These are phyloP conservation scores for Tympanopsis confertula DNA, from an alignment of 2,329 filamentous ascomycete species.

Conservation along the genomic window DNA sequence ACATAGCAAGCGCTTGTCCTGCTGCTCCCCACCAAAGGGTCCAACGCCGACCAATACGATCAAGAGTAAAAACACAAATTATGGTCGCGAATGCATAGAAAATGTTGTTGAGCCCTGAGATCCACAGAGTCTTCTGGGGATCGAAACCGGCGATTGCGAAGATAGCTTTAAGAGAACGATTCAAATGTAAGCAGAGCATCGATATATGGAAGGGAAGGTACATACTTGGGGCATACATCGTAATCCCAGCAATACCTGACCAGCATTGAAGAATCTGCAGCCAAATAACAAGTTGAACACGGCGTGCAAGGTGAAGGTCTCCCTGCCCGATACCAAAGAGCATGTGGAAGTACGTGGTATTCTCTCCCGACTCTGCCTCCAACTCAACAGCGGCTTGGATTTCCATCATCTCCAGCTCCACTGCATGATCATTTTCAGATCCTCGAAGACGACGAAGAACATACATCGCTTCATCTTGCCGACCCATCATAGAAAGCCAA, in stretches of 20 bases:
- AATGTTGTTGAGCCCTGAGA: slow-evolving; percentile 13
- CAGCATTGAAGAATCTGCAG: slow-evolving; percentile 16
- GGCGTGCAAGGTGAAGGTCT: slow-evolving; percentile 13
- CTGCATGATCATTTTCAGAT: slow-evolving; percentile 3
- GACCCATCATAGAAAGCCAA: slow-evolving; percentile 11
- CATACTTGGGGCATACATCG: slow-evolving; percentile 9
- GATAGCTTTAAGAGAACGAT: slow-evolving; percentile 10
- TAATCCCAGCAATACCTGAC: slow-evolving; percentile 15
- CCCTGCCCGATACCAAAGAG: slow-evolving; percentile 12
- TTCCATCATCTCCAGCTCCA: slow-evolving; percentile 3
- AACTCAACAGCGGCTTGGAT: slow-evolving; percentile 8
- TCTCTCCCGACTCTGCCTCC: slow-evolving; percentile 9
- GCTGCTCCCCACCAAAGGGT: slow-evolving; percentile 21
- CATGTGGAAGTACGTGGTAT: slow-evolving; percentile 12
- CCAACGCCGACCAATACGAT: slow-evolving; percentile 20
- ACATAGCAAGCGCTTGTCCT: slow-evolving; percentile 14
- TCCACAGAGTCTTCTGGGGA: slow-evolving; percentile 12
- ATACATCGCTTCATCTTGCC: slow-evolving; percentile 9
- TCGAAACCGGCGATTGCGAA: slow-evolving; percentile 14
- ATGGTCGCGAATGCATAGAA: slow-evolving; percentile 13
- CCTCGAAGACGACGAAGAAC: slow-evolving; percentile 11
- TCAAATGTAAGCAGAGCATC: not conserved
- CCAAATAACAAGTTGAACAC: slow-evolving; percentile 16
- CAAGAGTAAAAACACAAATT: slow-evolving; percentile 18
- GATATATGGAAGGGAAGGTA: not conserved